Base-by-base conservation (phyloP, 805 yeast genomes). In the Debaryomyces tyrocola region DNA sequence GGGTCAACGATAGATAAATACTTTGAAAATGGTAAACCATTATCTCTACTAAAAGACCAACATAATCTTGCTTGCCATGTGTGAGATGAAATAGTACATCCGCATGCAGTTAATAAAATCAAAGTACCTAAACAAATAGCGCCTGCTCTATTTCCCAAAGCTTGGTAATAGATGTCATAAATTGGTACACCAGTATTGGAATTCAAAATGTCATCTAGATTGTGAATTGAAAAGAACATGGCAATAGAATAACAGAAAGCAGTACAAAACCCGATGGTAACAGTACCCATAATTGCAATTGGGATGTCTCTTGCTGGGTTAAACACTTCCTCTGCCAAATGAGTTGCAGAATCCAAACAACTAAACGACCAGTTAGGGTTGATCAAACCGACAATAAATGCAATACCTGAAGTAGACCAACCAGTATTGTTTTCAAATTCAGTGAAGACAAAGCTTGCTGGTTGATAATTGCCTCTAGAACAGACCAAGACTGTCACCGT, bases 331-430 rank as follows among this genome's bases (percentile, higher is more conserved):
- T 85, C 90, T 18, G 85, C 82, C 77, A 85, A 73, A 56, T 84
- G 90, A 2, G 88, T 82, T 2, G 88, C 87, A 47, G 83, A 79
- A 57, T 84, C 90, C 41, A 83, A 70, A 52, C 89, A 83, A 21
- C 82, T 74, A 67, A 83, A 83, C 8, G 84, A 79, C 87, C 87
- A 84, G 46, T 81, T 78, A 5, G 88, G 86, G 58, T 83, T 83
- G 53, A 84, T 77, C 40, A 84, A 63, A n/a, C 90, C 89, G n/a
- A 82, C 79, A 46, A 84, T 75, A 58, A 83, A 81, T 0, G 87
- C 85, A 61, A 83, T 75, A 24, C 79, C 87, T 1, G 78, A 53
- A 2, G 78, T 69, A 8, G 68, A 53, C 86, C 87, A 83, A 34
- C 88, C 88, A 0, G 87, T 81, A 27, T 67, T 74, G 57, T 81